A percentile compares a stretch with the other conserved stretches of the same genome.
Conservation (phyloP, 192 early-diverging fungal species). For the Phlyctochytrium planicorne region DNA sequence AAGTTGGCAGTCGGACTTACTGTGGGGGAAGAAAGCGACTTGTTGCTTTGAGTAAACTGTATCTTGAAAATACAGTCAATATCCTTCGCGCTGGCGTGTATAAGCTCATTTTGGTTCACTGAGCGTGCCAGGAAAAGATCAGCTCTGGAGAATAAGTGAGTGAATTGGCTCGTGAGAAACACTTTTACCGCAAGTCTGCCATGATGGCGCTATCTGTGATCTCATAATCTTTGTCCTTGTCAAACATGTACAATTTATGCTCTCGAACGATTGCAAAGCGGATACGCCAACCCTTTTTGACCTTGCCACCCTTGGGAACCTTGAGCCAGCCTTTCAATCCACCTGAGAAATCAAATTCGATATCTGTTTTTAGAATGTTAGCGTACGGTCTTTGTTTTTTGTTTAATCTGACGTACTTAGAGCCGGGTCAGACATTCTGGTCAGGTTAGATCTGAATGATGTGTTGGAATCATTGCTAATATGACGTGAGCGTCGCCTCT, state of each 20-base stretch:
- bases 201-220: constrained; percentile 28
- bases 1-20: neutral
- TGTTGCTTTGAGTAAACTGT: constrained; percentile 21
- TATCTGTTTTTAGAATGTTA: constrained; percentile 2
- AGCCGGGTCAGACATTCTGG: constrained; percentile 27
- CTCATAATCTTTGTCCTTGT: constrained; percentile 40
- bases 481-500: constrained; percentile 5
- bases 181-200: constrained; percentile 35
- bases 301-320: constrained; percentile 52
- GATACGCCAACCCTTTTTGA: constrained; percentile 50
- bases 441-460: constrained; percentile 25
- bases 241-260: constrained; percentile 37
- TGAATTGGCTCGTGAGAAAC: neutral
- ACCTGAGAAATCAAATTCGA: constrained; percentile 33
- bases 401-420: constrained; percentile 4
- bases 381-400: neutral
- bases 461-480: constrained; percentile 19
- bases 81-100: constrained; percentile 48
- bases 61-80: constrained; percentile 59
- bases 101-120: constrained; percentile 54
- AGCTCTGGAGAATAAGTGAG: constrained; percentile 21
- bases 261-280: constrained; percentile 41
- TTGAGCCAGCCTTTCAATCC: constrained; percentile 42
- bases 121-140: constrained; percentile 43
- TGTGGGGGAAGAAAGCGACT: neutral